Conservation (phyloP, 2,329 filamentous ascomycete genomes). For the Acephala macrosclerotiorum region DNA sequence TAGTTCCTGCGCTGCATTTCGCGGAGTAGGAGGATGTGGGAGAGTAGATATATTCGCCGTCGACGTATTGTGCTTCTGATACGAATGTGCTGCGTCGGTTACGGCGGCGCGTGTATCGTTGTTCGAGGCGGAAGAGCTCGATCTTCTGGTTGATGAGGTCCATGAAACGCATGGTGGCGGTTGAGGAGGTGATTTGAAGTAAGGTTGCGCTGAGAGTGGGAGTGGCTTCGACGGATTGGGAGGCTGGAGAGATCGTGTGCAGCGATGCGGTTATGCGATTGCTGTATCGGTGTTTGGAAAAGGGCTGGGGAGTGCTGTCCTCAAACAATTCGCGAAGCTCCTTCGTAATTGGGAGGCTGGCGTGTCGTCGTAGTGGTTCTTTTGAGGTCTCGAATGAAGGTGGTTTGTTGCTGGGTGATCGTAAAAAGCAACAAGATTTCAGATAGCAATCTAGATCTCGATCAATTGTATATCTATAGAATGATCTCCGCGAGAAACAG, state of each 20-base stretch:
- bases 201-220: slow-evolving; percentile 1
- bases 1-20: slow-evolving; percentile 43
- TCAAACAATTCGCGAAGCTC: not conserved
- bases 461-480: slow-evolving; percentile 13
- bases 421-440: slow-evolving; percentile 6
- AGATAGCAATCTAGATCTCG: not conserved
- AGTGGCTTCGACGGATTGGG: not conserved
- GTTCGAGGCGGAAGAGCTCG: slow-evolving; percentile 93
- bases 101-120: slow-evolving; percentile 91
- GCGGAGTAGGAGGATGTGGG: slow-evolving; percentile 50
- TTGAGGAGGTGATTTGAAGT: slow-evolving; percentile 9
- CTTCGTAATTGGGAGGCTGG: not conserved
- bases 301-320: not conserved
- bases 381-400: slow-evolving; percentile 11
- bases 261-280: not conserved
- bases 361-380: not conserved
- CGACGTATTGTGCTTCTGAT: slow-evolving; percentile 89
- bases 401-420: slow-evolving; percentile 8
- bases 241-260: not conserved
- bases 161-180: slow-evolving; percentile 53
- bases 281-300: not conserved
- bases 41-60: slow-evolving; percentile 92
- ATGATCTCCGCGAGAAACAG: slow-evolving; percentile 7
- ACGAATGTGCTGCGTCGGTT: slow-evolving; percentile 86
- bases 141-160: slow-evolving; percentile 72